Conservation (phyloP, 805 yeast species). For the Cyberlindnera petersonii region DNA sequence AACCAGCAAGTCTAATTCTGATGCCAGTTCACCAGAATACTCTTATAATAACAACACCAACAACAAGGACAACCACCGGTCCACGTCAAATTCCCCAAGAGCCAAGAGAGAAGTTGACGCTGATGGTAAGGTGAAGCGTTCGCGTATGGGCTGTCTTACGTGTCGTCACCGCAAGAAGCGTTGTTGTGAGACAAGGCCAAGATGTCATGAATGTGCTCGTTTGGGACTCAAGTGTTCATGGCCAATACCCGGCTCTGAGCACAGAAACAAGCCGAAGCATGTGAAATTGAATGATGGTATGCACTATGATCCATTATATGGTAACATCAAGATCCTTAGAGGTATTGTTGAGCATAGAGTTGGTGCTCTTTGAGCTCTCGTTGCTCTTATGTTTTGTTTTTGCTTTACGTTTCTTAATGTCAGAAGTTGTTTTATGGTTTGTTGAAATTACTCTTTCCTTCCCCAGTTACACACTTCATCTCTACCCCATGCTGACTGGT, state of each 20-base stretch:
- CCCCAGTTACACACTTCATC: too few species aligned
- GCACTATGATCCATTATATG: constrained; percentile 51
- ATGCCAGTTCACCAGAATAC: constrained; percentile 10
- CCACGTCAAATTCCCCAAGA: constrained; percentile 3
- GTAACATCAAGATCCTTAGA: constrained; percentile 56
- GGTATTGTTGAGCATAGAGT: constrained; percentile 53
- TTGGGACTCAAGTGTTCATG: constrained; percentile 62
- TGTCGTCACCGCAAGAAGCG: constrained; percentile 75
- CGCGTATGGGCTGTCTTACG: constrained; percentile 72
- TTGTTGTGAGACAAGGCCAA: constrained; percentile 69
- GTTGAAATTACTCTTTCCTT: too few species aligned
- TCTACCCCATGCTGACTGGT: too few species aligned
- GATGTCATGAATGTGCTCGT: constrained; percentile 64
- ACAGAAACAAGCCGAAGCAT: constrained; percentile 46
- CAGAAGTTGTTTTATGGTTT: background rate
- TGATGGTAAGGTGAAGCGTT: constrained; percentile 35
- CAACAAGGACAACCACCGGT: background rate
- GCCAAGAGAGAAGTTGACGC: constrained; percentile 2
- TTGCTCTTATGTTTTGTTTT: background rate
- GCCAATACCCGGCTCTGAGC: constrained; percentile 61
- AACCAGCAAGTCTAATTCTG: constrained; percentile 8
- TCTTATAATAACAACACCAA: constrained; percentile 3
- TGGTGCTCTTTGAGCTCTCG: constrained; percentile 13
- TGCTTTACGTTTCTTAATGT: background rate
- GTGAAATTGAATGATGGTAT: constrained; percentile 46